Evolutionary conservation across 2,329 filamentous ascomycete genomes (phyloP), one percentile per base, ranked within the genome.

Genomic region (Cladosporium velox): DNA sequence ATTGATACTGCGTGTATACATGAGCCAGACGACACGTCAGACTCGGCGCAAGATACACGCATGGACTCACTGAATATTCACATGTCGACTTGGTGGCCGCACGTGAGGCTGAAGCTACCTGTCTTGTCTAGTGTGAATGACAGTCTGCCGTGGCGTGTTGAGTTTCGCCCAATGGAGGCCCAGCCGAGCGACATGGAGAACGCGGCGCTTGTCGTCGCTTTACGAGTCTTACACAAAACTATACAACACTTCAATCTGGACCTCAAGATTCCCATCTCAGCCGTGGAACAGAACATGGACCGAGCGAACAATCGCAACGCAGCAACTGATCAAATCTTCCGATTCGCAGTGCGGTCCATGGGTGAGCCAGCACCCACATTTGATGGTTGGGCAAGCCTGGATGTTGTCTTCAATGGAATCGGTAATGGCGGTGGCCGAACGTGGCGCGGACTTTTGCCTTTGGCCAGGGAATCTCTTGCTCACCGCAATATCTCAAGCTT

Each of bases 151-250:
- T 54, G 51, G 51, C 51, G 51, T 15, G 51, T 54, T 18, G 51
- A 54, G 10, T 54, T 32, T 7, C 51, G 51, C 26, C 51, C 51
- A 21, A 55, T 34, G 52, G 52, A 55, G 10, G 18, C 28, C 18
- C 52, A 55, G 30, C 52, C 30, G 26, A 55, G 52, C 18, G 52
- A 55, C 10, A 34, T 34, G 30, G 52, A 55, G 52, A 55, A 55
- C 14, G 52, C 52, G 3, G 52, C 52, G 26, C 52, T 55, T 21
- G 18, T 55, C 3, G 52, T 55, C 34, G 52, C 52, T 8, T 8
- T 55, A 18, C 28, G 52, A 34, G n/a, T 55, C 26, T 8, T 55
- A 21, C 52, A 55, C 21, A 30, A 34, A 15, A 55, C 52, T 3
- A 55, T 55, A 34, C 15, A 55, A 34, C 28, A 55, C 18, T 55